Base-by-base conservation (phyloP, 2,329 filamentous ascomycete genomes). In the Nemania serpens region DNA sequence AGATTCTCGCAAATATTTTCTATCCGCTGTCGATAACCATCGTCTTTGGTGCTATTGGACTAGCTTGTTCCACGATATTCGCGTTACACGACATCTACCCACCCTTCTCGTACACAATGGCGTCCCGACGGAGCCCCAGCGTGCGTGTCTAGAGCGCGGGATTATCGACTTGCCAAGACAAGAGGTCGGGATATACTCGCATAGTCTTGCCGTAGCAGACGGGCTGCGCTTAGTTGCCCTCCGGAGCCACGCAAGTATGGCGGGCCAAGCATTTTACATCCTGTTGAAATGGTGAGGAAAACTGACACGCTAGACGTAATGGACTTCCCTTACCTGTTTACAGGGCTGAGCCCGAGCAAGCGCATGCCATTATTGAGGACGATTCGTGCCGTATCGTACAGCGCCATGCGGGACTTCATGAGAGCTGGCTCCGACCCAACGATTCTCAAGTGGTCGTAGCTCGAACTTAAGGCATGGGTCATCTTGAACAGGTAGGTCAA, bases 311-410 rank as follows among this genome's bases (percentile, higher is more conserved):
- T 22, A 17, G 22, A 20, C 2, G 13, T 17, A 4, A 43, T 33
- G 5, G 39, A n/a, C 6, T n/a, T 17, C 12, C 42, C 62, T 64
- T 64, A 72, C 77, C 86, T 80, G 73, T 94, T 88, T 49, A 96
- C 88, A 10, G 92, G 92, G 55, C 81, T 87, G 74, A 96, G 78
- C 1, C 92, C 92, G 66, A 96, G 79, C 69, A 96, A 75, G 64
- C 84, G 83, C 92, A 96, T 96, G 63, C 91, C 92, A 75, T 95
- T 96, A 70, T 84, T 83, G 65, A 96, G 79, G 37, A 94, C 91
- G 62, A 88, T 87, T 70, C 89, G 84, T 6, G 91, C 89, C 2
- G 88, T 82, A 68, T 89, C 87, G 74, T 96, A 96, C 68, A 96
- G 78, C 11, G 90, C 90, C 83, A 92, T 85, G 68, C 91, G 83